Evolutionary conservation across 108 stramenopile genomes (phyloP), one percentile per base, ranked within the genome.

Genomic region (Conticribra guillardii): DNA sequence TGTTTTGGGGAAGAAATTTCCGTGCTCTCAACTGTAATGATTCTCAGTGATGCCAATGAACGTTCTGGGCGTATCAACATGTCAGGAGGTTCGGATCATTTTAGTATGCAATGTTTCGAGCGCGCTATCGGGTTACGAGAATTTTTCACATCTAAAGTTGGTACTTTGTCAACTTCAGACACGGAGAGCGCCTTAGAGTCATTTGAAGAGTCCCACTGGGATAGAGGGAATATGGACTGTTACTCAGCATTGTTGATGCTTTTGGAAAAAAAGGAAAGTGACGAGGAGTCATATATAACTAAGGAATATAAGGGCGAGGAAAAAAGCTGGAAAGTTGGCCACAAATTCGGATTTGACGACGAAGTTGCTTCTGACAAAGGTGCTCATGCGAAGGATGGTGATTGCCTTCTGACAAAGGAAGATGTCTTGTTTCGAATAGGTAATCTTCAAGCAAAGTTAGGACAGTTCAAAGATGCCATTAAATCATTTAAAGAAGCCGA

Each of bases 401-500:
- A 60, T 21, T 23, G n/a, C 8, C 21, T 57, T 16, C 31, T 67
- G 47, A 68, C 79, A 3, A 69, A 70, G 53, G 76, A 80, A 60
- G 82, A 83, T 53, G 22, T 80, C 17, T 28, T 83, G 23, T 71
- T 83, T 37, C 64, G 79, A 53, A 61, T 83, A 5, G 82, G 74
- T 9, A 80, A 71, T 66, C 55, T 83, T 21, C 69, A 76, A 47
- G 69, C 64, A 14, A 69, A 71, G 34, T 15, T 24, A 21, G 68
- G 74, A 14, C 48, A 52, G 47, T 53, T 33, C 29, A 69, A 60
- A 49, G 69, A 79, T 44, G 82, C 82, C 9, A 60, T 80, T 33
- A 50, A 50, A 19, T 80, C 74, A 11, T 83, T 53, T 50, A 48
- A 54, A 54, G 74, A 83, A 65, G 82, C 82, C 17, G 65, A 79